phyloP scores from a whole-genome alignment of 306 rosid species.

The Crataegus laevigata region DNA sequence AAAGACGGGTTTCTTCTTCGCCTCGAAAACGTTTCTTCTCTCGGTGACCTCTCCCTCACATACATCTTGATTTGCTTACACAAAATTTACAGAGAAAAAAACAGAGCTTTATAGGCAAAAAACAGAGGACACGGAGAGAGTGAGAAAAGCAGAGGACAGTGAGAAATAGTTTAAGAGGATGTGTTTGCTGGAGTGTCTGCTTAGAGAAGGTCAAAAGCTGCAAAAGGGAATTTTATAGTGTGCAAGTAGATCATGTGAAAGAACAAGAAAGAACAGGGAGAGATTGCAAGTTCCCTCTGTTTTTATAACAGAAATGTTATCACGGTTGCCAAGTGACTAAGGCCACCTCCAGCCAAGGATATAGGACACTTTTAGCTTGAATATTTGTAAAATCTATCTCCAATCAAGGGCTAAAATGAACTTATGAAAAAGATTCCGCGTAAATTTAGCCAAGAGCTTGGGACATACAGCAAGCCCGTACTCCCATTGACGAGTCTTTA shows the following conservation, averaged over 20 bases:
- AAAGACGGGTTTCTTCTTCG: slow-evolving; percentile 65
- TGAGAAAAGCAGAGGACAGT: not conserved
- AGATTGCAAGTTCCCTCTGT: not conserved
- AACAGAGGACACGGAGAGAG: not conserved
- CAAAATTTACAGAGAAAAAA: not conserved
- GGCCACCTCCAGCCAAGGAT: no score
- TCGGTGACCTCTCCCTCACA: slow-evolving; percentile 17
- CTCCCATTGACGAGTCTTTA: no score
- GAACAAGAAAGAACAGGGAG: slow-evolving; percentile 9
- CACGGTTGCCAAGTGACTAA: no score
- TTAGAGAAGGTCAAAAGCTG: slow-evolving; percentile 49
- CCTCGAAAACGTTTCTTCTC: slow-evolving; percentile 30
- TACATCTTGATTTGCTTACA: slow-evolving; percentile 19
- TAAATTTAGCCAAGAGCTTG: no score
- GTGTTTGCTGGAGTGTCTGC: slow-evolving; percentile 47
- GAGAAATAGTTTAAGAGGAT: slow-evolving; percentile 18
- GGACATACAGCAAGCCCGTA: no score
- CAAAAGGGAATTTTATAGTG: slow-evolving; percentile 23
- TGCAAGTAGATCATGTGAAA: slow-evolving; percentile 40
- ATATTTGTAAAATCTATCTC: no score
- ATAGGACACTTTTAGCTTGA: no score
- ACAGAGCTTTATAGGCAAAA: slow-evolving; percentile 9
- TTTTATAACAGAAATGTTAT: no score
- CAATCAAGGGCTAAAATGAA: no score
- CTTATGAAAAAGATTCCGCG: no score